A percentile compares a stretch with the other conserved stretches of the same genome.
Evolutionary conservation across 306 rosid genomes (phyloP).

Genomic region (Clitoria ternatea): DNA sequence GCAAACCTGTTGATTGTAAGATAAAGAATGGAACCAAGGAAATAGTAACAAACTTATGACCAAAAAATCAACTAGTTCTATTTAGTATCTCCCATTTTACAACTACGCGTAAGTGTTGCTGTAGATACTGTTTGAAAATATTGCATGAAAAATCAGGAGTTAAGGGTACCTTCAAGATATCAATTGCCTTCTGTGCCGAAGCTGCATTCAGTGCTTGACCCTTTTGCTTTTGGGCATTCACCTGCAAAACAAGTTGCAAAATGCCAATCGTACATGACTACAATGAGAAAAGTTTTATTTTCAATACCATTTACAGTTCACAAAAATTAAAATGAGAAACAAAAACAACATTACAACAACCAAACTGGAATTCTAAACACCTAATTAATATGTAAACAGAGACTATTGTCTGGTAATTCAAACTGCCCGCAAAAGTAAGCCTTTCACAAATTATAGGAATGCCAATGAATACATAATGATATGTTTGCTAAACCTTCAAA

Average conservation of each 20-base stretch:
- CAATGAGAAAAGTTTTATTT: not conserved
- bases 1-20: not conserved
- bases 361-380: not conserved
- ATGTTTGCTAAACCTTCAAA: not conserved
- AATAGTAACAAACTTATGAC: not conserved
- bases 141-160: conserved; percentile 2
- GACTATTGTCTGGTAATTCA: not conserved
- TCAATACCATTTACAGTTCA: not conserved
- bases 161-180: conserved; percentile 68
- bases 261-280: not conserved
- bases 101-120: not conserved
- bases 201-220: conserved; percentile 86
- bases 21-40: not conserved
- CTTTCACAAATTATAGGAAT: not conserved
- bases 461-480: not conserved
- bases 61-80: not conserved
- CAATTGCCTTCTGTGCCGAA: conserved; percentile 87
- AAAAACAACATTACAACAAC: not conserved
- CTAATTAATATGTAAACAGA: not conserved
- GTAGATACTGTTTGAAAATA: not conserved
- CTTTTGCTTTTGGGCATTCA: conserved; percentile 94
- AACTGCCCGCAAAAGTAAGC: not conserved
- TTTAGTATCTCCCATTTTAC: not conserved
- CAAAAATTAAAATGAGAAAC: not conserved
- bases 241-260: conserved; percentile 35